Conservation (phyloP, 371 early-diverging fungal genomes). For the Phascolomyces articulosus region DNA sequence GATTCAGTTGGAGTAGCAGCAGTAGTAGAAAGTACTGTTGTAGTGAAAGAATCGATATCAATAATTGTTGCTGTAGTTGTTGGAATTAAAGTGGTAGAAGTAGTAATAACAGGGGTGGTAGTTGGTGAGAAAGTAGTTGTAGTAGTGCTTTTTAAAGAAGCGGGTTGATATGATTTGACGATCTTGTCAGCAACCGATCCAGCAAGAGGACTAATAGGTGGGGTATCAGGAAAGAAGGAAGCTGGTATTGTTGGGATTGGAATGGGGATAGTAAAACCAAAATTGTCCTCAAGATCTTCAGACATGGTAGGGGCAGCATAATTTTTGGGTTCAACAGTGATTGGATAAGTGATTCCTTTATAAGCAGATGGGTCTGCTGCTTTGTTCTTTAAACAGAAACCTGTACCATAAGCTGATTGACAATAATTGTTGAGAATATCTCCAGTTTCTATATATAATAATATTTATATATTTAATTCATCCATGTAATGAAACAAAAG, state of each 20-base stretch:
- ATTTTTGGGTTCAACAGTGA: neutral
- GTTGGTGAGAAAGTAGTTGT: neutral
- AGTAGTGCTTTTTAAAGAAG: neutral
- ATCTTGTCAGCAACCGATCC: neutral
- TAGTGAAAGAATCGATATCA: too few relatives aligned
- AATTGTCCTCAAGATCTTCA: constrained; percentile 4
- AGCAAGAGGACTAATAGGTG: constrained; percentile 13
- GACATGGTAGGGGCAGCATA: constrained; percentile 7
- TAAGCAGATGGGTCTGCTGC: neutral
- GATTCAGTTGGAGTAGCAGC: neutral
- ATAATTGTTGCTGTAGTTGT: neutral
- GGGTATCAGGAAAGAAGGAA: constrained; percentile 9
- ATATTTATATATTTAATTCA: neutral
- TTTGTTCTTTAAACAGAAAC: neutral
- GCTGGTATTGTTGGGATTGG: constrained; percentile 9
- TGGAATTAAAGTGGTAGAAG: neutral
- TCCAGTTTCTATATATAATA: neutral
- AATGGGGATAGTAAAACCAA: neutral
- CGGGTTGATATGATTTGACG: neutral
- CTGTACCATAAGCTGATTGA: constrained; percentile 4
- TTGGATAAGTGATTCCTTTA: neutral
- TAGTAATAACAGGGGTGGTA: neutral
- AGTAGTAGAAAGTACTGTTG: neutral
- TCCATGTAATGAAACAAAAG: neutral
- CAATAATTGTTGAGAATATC: neutral